Evolutionary conservation across 129 eudicot species (phyloP).

Genomic region (Ambrosia artemisiifolia): DNA sequence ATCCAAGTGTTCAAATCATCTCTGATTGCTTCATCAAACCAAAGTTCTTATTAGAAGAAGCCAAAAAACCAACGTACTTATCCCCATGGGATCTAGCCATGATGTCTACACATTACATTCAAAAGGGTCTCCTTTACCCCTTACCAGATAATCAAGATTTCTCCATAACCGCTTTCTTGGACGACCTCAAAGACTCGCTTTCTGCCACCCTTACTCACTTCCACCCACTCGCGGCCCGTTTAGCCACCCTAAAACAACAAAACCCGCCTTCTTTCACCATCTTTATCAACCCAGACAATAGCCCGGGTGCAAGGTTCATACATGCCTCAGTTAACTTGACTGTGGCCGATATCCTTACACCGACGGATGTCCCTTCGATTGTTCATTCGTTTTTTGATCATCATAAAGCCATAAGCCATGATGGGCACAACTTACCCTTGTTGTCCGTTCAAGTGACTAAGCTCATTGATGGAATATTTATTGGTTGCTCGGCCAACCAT

Average conservation of each 20-base stretch:
- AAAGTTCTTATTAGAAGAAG: conserved; percentile 18
- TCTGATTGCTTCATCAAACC: conserved; percentile 61
- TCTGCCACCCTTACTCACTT: conserved; percentile 55
- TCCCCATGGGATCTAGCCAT: conserved; percentile 50
- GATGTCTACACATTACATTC: conserved; percentile 42
- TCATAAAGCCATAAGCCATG: conserved; percentile 38
- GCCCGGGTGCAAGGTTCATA: conserved; percentile 58
- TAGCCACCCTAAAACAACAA: conserved; percentile 30
- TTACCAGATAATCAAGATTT: conserved; percentile 17
- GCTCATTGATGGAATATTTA: conserved; percentile 54
- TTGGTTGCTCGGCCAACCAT: conserved; percentile 56
- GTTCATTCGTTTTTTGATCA: conserved; percentile 61
- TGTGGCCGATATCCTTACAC: conserved; percentile 36
- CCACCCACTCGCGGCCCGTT: conserved; percentile 60
- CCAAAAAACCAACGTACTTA: conserved; percentile 45
- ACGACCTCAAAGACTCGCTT: conserved; percentile 48
- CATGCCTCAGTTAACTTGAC: conserved; percentile 36
- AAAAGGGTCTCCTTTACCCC: conserved; percentile 50
- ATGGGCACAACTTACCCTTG: conserved; percentile 42
- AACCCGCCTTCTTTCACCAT: conserved; percentile 32
- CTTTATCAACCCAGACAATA: conserved; percentile 32
- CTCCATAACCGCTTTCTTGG: conserved; percentile 19
- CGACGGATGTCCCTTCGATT: conserved; percentile 42
- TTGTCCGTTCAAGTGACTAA: conserved; percentile 58
- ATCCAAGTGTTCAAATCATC: conserved; percentile 23